Base-by-base conservation (phyloP, 1,284 basidiomycete species). In the Trichosporon sp. region DNA sequence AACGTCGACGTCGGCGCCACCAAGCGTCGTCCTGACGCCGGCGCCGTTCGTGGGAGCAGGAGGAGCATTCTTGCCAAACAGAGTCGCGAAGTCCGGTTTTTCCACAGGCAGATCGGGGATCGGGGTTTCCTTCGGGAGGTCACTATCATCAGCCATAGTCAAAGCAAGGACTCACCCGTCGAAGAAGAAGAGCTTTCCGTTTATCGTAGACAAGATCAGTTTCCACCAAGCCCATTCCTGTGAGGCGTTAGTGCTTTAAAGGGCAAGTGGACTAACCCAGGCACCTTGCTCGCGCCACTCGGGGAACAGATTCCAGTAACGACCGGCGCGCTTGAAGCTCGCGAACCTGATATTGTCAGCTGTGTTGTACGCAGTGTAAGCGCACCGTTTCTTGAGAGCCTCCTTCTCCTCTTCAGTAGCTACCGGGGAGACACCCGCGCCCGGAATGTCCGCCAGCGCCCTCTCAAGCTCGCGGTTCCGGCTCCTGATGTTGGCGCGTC, bases 261-360 rank as follows among this genome's bases (percentile, higher is more conserved):
- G 12, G 21, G 32, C 6, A 31, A 7, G 11, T 21, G 2, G 6
- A 75, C 80, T 51, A 42, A 81, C 80, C 81, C 81, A 83, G 18
- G 80, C 80, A n/a, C 84, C 85, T 73, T 85, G 85, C 71, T 86
- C 85, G 68, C 85, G 76, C 85, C 85, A 86, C 70, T 86, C 85
- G 11, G 80, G 78, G 63, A 84, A 83, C 2, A 84, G 83, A 72
- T 86, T 85, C 74, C 80, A 81, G 70, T 77, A 81, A 42, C 80
- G 68, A 25, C 80, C 80, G 6, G 79, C 79, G 65, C 77, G 81
- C 68, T 75, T 74, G 47, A 80, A 66, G 66, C 77, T 78, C 29
- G 76, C 67, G 69, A 78, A 81, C 11, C 79, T 82, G 71, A 15
- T n/a, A 6, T n/a, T 38, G 56, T 64, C 51, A 64, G 60, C 8